A percentile compares a stretch with the other conserved stretches of the same genome.
phyloP scores from a whole-genome alignment of 2,329 filamentous ascomycete species.

The Colletotrichum endophyticum region DNA sequence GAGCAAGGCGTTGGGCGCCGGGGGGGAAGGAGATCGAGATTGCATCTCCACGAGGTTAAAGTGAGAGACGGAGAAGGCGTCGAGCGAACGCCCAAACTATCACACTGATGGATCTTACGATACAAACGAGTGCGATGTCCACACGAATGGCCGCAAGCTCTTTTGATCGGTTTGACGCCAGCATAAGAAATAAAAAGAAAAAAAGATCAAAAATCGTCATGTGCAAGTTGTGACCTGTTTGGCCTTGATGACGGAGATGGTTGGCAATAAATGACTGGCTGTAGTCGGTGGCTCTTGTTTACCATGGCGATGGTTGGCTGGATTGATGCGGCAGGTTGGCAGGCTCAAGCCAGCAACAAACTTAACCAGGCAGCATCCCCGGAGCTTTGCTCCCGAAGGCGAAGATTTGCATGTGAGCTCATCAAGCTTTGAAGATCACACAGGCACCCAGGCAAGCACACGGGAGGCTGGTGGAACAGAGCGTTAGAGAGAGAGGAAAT shows the following conservation, averaged over 20 bases:
- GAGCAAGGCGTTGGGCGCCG: constrained; percentile 10
- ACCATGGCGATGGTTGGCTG: background rate
- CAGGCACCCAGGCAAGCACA: constrained; percentile 6
- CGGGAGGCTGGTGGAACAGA: background rate
- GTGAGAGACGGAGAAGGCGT: constrained; percentile 68
- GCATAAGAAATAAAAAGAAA: constrained; percentile 12
- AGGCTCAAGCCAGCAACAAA: constrained; percentile 12
- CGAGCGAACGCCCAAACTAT: constrained; percentile 59
- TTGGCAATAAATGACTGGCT: background rate
- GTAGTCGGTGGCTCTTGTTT: background rate
- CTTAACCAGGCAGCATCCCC: constrained; percentile 2
- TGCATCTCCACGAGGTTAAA: constrained; percentile 73
- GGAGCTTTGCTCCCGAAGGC: constrained; percentile 13
- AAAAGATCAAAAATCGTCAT: constrained; percentile 7
- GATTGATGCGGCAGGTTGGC: background rate
- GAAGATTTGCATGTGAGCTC: constrained; percentile 23
- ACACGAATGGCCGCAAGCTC: constrained; percentile 10
- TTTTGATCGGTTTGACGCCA: constrained; percentile 11
- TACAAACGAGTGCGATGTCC: constrained; percentile 17
- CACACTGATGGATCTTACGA: constrained; percentile 28
- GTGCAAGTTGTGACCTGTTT: constrained; percentile 9
- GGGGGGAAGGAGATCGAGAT: constrained; percentile 32
- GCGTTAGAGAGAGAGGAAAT: background rate
- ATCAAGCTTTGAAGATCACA: constrained; percentile 19
- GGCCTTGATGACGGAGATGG: background rate